These are phyloP conservation scores for Acanthamoeba sp. DNA, from an alignment of 208 protist genomes.

Conservation along the genomic window DNA sequence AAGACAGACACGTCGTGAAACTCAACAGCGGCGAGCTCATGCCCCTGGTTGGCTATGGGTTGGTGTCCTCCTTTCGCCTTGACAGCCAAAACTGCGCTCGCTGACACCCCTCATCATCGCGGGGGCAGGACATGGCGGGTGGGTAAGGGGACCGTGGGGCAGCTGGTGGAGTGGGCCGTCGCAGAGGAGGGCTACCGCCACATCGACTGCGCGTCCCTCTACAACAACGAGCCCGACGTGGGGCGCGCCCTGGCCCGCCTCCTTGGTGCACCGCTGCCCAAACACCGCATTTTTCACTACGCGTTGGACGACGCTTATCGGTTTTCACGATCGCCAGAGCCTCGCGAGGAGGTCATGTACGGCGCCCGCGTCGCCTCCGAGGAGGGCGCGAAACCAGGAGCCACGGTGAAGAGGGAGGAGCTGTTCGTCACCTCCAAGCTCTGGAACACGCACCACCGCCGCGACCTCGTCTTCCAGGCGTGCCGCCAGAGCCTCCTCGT, in stretches of 20 bases:
- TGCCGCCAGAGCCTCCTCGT: neutral
- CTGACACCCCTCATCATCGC: no score
- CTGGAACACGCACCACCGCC: constrained; percentile 8
- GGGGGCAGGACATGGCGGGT: neutral
- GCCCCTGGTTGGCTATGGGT: no score
- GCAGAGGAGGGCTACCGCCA: constrained; percentile 24
- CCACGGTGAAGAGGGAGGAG: neutral
- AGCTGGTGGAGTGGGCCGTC: neutral
- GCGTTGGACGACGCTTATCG: no score
- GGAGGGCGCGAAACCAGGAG: no score
- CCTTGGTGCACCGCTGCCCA: neutral
- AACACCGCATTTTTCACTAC: neutral
- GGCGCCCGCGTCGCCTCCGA: no score
- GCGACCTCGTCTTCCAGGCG: neutral
- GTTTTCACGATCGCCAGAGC: no score
- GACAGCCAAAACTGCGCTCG: no score
- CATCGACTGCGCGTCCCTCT: constrained; percentile 22
- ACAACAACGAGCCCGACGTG: constrained; percentile 1
- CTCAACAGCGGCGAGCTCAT: no score
- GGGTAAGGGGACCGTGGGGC: neutral
- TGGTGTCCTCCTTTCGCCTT: no score
- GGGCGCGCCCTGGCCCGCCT: neutral
- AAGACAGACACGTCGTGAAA: no score
- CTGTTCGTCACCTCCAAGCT: constrained; percentile 60
- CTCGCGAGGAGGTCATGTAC: no score